Evolutionary conservation across 2,329 filamentous ascomycete species (phyloP).

Genomic region (Aspergillus puulaauensis): DNA sequence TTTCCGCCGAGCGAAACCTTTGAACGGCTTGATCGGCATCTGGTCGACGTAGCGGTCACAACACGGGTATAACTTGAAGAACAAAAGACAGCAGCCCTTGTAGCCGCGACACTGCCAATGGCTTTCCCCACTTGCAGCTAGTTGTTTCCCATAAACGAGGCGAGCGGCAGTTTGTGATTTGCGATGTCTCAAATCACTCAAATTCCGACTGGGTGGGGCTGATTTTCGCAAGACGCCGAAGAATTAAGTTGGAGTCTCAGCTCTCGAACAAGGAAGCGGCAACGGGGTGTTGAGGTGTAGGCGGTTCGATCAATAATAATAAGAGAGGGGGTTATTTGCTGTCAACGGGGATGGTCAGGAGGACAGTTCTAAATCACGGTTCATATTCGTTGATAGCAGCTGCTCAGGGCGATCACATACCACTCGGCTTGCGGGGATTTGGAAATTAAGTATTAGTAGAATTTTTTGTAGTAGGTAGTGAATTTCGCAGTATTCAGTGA

Average conservation of each 20-base stretch:
- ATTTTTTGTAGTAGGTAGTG: neutral
- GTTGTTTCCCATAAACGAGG: conserved; percentile 19
- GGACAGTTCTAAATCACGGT: conserved; percentile 13
- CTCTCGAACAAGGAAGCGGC: conserved; percentile 7
- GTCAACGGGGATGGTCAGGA: conserved; percentile 14
- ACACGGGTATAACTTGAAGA: conserved; percentile 15
- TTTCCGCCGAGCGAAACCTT: conserved; percentile 54
- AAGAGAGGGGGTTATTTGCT: conserved; percentile 14
- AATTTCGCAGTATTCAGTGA: neutral
- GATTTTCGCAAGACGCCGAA: conserved; percentile 10
- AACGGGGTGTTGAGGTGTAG: conserved; percentile 1
- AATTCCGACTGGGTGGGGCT: conserved; percentile 18
- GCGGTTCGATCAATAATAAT: conserved; percentile 9
- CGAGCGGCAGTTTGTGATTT: conserved; percentile 13
- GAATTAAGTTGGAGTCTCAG: conserved; percentile 10
- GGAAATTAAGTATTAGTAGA: conserved; percentile 12
- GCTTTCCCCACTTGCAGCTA: conserved; percentile 12
- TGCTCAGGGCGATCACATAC: conserved; percentile 16
- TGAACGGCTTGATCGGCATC: conserved; percentile 59
- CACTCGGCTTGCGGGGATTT: conserved; percentile 10
- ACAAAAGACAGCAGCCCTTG: conserved; percentile 13
- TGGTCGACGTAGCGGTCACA: conserved; percentile 12
- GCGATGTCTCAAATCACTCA: conserved; percentile 16
- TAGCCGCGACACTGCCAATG: conserved; percentile 4
- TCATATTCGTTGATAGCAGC: conserved; percentile 8